Base-by-base conservation (phyloP, 345 rosid species). In the Corchorus olitorius region DNA sequence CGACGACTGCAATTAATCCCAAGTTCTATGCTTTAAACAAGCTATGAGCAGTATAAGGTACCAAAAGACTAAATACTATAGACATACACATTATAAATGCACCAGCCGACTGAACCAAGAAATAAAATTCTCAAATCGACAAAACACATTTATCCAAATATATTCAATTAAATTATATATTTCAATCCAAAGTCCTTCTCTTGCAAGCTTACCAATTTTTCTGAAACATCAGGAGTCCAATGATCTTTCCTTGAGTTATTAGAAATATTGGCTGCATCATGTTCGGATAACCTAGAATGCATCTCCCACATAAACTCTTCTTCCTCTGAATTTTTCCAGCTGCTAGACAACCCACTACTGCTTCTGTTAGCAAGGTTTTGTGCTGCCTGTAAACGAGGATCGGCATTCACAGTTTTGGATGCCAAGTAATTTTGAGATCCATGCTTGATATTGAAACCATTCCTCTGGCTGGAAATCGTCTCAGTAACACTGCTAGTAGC, bases 291-390 rank as follows among this genome's bases (percentile, higher is more conserved):
- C 78, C 94, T 87, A 69, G 97, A 86, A 74, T 89, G 94, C 88
- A 89, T 88, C 16, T 96, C 99, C 99, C 99, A 96, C 90, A 90
- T 84, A 81, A 90, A 96, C 83, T 96, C 98, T 80, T 96, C 98
- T 83, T 96, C 98, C 87, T 93, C 98, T 4, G 97, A 92, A 81
- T 92, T 92, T 79, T 92, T 93, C 98, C 97, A 93, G 92, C 89
- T 92, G 77, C 80, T 81, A 70, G 97, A 83, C 75, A 84, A 80
- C 35, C 87, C 84, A 41, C 81, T 81, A 70, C 78, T 76, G 67
- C 81, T 84, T 84, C 84, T 88, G 77, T 77, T 79, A 41, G 71
- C 76, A 79, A 75, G 79, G 82, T 75, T 82, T 76, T 83, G 79
- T 12, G 76, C 66, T 75, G 83, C 81, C 70, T 63, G 84, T 59